Conservation (phyloP, 306 rosid genomes). For the Dryas octopetala region DNA sequence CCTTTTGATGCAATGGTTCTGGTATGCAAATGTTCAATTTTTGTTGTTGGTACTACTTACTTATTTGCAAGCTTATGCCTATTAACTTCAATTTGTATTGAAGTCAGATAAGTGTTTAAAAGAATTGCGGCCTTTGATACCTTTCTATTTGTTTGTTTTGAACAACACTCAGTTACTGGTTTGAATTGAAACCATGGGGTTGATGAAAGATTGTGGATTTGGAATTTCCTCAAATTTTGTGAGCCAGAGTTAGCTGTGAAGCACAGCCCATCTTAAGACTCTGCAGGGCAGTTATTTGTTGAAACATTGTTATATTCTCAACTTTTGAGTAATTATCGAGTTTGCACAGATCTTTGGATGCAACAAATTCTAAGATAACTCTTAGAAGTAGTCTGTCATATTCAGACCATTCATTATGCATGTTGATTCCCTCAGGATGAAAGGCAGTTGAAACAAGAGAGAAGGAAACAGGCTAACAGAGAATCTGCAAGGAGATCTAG, state of each 20-base stretch:
- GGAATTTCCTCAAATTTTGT: conserved; percentile 26
- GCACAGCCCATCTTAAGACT: conserved; percentile 22
- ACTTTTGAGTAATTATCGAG: conserved; percentile 7
- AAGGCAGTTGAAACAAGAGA: conserved; percentile 40
- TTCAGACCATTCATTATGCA: conserved; percentile 2
- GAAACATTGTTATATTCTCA: conserved; percentile 14
- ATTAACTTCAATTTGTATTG: neutral
- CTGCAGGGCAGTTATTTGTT: conserved; percentile 19
- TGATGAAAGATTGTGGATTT: conserved; percentile 23
- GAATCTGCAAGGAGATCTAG: conserved; percentile 45
- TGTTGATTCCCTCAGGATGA: conserved; percentile 26
- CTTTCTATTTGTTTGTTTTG: conserved; percentile 7
- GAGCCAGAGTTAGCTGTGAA: conserved; percentile 20
- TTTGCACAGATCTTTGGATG: conserved; percentile 16
- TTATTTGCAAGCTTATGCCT: conserved; percentile 3
- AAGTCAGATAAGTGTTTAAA: neutral
- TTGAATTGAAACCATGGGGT: conserved; percentile 13
- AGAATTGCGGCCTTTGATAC: conserved; percentile 6
- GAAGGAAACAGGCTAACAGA: conserved; percentile 41
- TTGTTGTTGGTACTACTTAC: neutral
- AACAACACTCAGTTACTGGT: conserved; percentile 11
- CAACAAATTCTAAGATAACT: neutral
- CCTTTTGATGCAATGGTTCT: conserved; percentile 20
- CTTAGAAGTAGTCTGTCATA: conserved; percentile 4
- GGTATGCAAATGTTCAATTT: conserved; percentile 16